Base-by-base conservation (phyloP, 2,329 filamentous ascomycete genomes). In the Cercospora sp. region DNA sequence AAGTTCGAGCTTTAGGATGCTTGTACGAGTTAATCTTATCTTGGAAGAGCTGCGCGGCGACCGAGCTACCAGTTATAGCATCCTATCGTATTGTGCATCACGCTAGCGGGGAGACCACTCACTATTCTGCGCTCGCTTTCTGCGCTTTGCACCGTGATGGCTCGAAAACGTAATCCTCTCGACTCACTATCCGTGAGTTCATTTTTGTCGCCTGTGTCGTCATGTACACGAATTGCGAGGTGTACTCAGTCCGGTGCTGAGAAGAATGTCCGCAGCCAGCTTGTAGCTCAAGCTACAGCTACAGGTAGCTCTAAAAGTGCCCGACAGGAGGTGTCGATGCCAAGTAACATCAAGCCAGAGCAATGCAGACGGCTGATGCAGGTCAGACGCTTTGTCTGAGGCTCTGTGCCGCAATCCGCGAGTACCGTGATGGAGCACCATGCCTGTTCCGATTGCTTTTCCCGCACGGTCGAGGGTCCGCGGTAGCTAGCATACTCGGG, bases 131-230 rank as follows among this genome's bases (percentile, higher is more conserved):
- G 26, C 31, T 28, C 61, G 18, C 55, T 57, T 64, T 67, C 55
- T 58, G 48, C 53, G 20, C 60, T 23, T 51, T 30, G 48, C 23
- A 67, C 65, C 65, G 42, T 64, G 65, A 67, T 67, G 65, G 60
- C 45, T 62, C 36, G 33, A 23, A 33, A 55, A 45, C 42, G 26
- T 63, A 48, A 63, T 36, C 42, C 40, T 36, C 42, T 33, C 60
- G 13, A 16, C 42, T 23, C 60, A 12, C 42, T 12, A 26, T 20
- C n/a, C 23, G n/a, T 55, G 7, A 53, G 26, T 42, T n/a, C 26
- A 18, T 10, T n/a, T n/a, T 31, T 33, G 42, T 12, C 18, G 51
- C 36, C 33, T 48, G 60, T 60, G 61, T 61, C 55, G 65, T 67
- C 53, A 64, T 67, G 33, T 30, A 20, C 26, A 40, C 45, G 51